A percentile compares a stretch with the other conserved stretches of the same genome.
Evolutionary conservation across 352 stramenopile species (phyloP).

Genomic region (Thraustochytrium aureum): DNA sequence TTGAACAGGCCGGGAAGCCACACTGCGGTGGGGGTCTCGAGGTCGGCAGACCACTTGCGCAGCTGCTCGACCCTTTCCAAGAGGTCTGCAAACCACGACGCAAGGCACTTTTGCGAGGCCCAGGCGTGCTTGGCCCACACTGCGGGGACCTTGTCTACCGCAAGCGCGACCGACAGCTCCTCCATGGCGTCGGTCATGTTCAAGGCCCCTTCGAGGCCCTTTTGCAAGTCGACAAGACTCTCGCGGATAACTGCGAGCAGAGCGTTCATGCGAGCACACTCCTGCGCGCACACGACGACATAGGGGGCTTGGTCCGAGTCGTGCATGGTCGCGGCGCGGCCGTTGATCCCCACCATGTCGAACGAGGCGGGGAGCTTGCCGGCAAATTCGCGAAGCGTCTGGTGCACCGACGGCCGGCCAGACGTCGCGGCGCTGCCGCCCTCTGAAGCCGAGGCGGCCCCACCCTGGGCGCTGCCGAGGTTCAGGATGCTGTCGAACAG

Average conservation of each 20-base stretch:
- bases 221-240: slow-evolving; percentile 89
- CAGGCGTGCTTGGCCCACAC: slow-evolving; percentile 94
- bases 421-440: not conserved
- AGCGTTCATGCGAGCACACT: slow-evolving; percentile 91
- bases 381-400: slow-evolving; percentile 85
- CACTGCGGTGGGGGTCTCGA: slow-evolving; percentile 86
- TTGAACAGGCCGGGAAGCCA: slow-evolving; percentile 96
- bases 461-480: slow-evolving; percentile 68
- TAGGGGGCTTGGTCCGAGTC: slow-evolving; percentile 79
- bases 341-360: slow-evolving; percentile 83
- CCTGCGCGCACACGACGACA: slow-evolving; percentile 90
- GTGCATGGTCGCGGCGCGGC: slow-evolving; percentile 75
- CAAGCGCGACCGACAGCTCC: slow-evolving; percentile 65
- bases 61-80: slow-evolving; percentile 85
- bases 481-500: slow-evolving; percentile 91
- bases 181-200: slow-evolving; percentile 99
- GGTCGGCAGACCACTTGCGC: slow-evolving; percentile 91
- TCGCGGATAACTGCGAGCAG: slow-evolving; percentile 83
- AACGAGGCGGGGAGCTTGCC: slow-evolving; percentile 83
- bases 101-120: slow-evolving; percentile 80
- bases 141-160: slow-evolving; percentile 88
- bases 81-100: slow-evolving; percentile 90
- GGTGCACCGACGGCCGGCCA: slow-evolving; percentile 71
- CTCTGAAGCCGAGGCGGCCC: slow-evolving; percentile 56
- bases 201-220: slow-evolving; percentile 90